Base-by-base conservation (phyloP, 2,329 filamentous ascomycete species). In the Sodiomyces alkalinus region DNA sequence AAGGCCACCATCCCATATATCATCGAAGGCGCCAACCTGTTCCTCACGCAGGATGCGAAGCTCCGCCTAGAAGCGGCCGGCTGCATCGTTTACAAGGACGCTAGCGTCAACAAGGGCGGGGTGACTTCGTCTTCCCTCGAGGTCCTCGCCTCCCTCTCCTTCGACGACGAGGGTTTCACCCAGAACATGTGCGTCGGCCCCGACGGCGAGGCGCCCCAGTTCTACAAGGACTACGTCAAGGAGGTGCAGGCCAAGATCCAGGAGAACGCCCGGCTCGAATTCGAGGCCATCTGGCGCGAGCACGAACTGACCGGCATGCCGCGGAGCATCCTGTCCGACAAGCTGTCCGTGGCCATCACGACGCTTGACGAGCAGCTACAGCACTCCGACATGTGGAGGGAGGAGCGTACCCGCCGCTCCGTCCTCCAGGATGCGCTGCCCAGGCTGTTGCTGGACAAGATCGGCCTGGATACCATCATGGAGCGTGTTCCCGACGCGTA, bases 11-110 rank as follows among this genome's bases (percentile, higher is more conserved):
- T 98, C 35, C 86, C 87, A 1, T 98, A 92, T 58, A 90, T 98
- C 30, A 87, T 98, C 24, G 90, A 98, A 58, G 90, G 90, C 29
- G 90, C 90, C 54, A 98, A 96, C 53, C 65, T 98, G 30, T 98
- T 98, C 69, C 92, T 98, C 57, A 94, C 90, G 1, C 90, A 98
- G 55, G 90, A 98, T 45, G 87, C 87, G 43, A 96, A 96, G 62
- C 68, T 96, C 31, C 80, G 85, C 15, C 73, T 98, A 10, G 90
- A 98, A 59, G 78, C 83, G 43, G 86, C 87, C n/a, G 90, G 90
- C 34, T 92, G 83, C 48, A 74, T 96, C 43, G 58, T 98, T 22
- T 94, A 85, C 75, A 98, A 98, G 62, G 90, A 98, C 53, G 90
- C 90, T 5, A 93, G 83, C 20, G 86, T 87, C 32, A 98, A 98